Evolutionary conservation across 2,329 filamentous ascomycete genomes (phyloP).

Genomic region (Apiospora hydei): DNA sequence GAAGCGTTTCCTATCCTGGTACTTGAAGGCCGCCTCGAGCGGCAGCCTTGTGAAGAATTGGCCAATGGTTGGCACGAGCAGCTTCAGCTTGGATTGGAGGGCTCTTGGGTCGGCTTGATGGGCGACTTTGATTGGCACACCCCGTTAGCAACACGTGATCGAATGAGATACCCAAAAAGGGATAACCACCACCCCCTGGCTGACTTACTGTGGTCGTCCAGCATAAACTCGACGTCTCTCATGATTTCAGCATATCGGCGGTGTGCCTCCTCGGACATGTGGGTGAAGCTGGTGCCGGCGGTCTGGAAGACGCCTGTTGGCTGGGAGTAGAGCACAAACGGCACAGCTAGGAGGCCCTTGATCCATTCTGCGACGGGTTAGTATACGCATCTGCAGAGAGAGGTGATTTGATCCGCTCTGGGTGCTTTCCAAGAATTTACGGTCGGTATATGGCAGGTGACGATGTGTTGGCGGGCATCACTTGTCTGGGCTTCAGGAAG

Average conservation of each 20-base stretch:
- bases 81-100: slow-evolving; percentile 86
- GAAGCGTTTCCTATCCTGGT: slow-evolving; percentile 83
- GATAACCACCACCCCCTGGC: background rate
- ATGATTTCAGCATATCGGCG: slow-evolving; percentile 94
- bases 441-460: slow-evolving; percentile 1
- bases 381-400: background rate
- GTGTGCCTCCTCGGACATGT: slow-evolving; percentile 82
- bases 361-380: slow-evolving; percentile 76
- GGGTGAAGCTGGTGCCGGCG: slow-evolving; percentile 67
- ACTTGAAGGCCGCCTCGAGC: slow-evolving; percentile 88
- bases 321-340: slow-evolving; percentile 95
- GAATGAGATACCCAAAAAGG: background rate
- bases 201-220: slow-evolving; percentile 83
- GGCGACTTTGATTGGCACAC: slow-evolving; percentile 21
- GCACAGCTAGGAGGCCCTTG: slow-evolving; percentile 91
- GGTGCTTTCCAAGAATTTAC: slow-evolving; percentile 15
- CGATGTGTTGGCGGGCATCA: background rate
- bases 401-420: background rate
- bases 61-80: slow-evolving; percentile 91
- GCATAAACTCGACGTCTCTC: slow-evolving; percentile 88
- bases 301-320: slow-evolving; percentile 85
- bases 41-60: slow-evolving; percentile 90
- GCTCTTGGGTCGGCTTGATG: slow-evolving; percentile 71
- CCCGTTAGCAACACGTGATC: background rate
- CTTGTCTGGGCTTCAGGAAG: background rate